Conservation (phyloP, 2,329 filamentous ascomycete genomes). For the Venturia pyrina region DNA sequence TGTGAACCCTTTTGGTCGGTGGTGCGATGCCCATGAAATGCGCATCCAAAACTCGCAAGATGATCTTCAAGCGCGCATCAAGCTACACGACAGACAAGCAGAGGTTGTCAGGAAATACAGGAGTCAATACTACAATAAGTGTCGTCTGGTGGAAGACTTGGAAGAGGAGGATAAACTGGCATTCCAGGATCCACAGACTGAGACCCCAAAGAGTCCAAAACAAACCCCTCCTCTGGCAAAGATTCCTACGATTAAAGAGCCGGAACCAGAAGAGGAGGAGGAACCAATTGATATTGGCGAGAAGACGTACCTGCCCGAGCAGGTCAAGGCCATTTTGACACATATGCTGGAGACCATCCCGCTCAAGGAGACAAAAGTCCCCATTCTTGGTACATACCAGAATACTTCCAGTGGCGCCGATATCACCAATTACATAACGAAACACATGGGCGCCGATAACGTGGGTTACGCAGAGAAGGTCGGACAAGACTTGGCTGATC, state of each 20-base stretch:
- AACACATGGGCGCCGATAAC: slow-evolving; percentile 71
- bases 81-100: slow-evolving; percentile 84
- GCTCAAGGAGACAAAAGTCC: slow-evolving; percentile 84
- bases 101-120: slow-evolving; percentile 86
- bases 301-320: slow-evolving; percentile 71
- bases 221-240: slow-evolving; percentile 16
- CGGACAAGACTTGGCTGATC: slow-evolving; percentile 79
- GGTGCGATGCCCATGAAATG: slow-evolving; percentile 90
- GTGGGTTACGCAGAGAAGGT: slow-evolving; percentile 89
- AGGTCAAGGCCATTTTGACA: slow-evolving; percentile 79
- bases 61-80: slow-evolving; percentile 81
- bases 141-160: slow-evolving; percentile 85
- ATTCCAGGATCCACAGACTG: slow-evolving; percentile 70
- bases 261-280: slow-evolving; percentile 60
- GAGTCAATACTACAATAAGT: slow-evolving; percentile 98
- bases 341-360: slow-evolving; percentile 83
- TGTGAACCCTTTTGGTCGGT: slow-evolving; percentile 84
- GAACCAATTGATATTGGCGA: slow-evolving; percentile 86
- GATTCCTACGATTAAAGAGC: slow-evolving; percentile 83
- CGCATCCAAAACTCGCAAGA: slow-evolving; percentile 92
- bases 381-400: slow-evolving; percentile 87
- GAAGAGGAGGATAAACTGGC: slow-evolving; percentile 98
- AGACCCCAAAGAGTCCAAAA: slow-evolving; percentile 35
- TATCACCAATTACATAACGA: slow-evolving; percentile 91
- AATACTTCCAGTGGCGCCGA: slow-evolving; percentile 88